phyloP scores from a whole-genome alignment of 495 filamentous ascomycete species.

The Immersiella caudata region DNA sequence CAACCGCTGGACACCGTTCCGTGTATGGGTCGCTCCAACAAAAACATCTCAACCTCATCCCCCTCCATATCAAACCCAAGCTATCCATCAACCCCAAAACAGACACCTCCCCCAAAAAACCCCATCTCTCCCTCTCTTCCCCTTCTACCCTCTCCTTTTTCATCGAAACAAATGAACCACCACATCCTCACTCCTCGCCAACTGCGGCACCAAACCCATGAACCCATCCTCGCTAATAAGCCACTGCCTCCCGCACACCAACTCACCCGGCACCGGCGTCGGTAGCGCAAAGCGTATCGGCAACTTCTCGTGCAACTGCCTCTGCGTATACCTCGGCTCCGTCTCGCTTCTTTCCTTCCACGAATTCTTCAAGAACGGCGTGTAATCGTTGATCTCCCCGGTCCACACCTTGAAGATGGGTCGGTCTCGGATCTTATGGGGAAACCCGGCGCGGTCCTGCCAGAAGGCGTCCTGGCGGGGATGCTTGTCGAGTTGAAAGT shows the following conservation, averaged over 20 bases:
- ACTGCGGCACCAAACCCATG: constrained; percentile 13
- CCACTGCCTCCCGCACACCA: constrained; percentile 5
- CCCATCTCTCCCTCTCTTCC: constrained; percentile 3
- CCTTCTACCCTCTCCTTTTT: background rate
- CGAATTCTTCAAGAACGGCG: background rate
- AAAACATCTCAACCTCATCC: constrained; percentile 3
- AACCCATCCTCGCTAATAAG: constrained; percentile 10
- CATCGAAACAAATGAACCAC: constrained; percentile 8
- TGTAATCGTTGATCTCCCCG: background rate
- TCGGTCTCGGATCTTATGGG: background rate
- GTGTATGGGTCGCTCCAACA: constrained; percentile 3
- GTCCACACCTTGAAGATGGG: background rate
- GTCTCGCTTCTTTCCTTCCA: background rate
- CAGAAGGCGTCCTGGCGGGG: constrained; percentile 4
- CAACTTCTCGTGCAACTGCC: constrained; percentile 1
- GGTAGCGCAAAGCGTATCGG: background rate
- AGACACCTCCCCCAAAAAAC: constrained; percentile 13
- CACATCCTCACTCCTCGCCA: constrained; percentile 7
- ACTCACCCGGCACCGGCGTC: background rate
- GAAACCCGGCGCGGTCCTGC: constrained; percentile 12
- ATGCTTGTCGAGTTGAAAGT: constrained; percentile 12
- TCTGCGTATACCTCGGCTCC: constrained; percentile 3
- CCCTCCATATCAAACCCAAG: constrained; percentile 9
- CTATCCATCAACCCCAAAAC: constrained; percentile 14
- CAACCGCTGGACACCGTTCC: too few relatives aligned